phyloP scores from a whole-genome alignment of 2,329 filamentous ascomycete genomes.

The Ceratocystis lukuohia region DNA sequence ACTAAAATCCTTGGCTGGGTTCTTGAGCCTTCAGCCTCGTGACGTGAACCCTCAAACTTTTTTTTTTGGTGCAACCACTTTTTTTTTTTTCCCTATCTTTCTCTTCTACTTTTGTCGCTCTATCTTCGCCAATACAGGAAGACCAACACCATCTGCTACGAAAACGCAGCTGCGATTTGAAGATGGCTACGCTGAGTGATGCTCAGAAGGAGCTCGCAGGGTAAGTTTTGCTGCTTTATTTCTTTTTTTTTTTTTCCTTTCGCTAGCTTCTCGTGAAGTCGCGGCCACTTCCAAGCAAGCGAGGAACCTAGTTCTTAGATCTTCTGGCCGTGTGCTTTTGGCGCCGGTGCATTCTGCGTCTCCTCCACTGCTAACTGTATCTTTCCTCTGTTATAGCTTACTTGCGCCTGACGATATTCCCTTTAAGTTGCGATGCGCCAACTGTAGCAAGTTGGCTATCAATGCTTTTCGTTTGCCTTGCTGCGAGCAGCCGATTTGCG shows the following conservation, averaged over 20 bases:
- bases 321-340: not conserved
- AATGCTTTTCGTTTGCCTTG: slow-evolving; percentile 87
- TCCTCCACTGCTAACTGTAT: slow-evolving; percentile 17
- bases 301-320: too few species aligned
- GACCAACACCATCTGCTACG: not conserved
- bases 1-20: not conserved
- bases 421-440: slow-evolving; percentile 89
- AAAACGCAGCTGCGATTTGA: not conserved
- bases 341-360: not conserved
- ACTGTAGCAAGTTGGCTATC: slow-evolving; percentile 79
- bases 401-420: slow-evolving; percentile 74
- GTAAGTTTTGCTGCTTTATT: slow-evolving; percentile 27
- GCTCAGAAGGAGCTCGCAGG: slow-evolving; percentile 47
- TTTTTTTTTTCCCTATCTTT: slow-evolving; percentile 10
- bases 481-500: slow-evolving; percentile 91
- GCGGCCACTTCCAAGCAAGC: not conserved
- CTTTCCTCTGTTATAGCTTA: slow-evolving; percentile 39
- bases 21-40: slow-evolving; percentile 17
- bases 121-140: not conserved
- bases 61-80: not conserved
- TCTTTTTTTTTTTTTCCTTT: not conserved
- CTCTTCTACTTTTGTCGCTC: not conserved
- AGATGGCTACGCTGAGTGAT: slow-evolving; percentile 29
- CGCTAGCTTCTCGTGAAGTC: not conserved
- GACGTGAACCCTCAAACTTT: slow-evolving; percentile 14